phyloP scores from a whole-genome alignment of 2,329 filamentous ascomycete species.

The Talaromyces amestolkiae region DNA sequence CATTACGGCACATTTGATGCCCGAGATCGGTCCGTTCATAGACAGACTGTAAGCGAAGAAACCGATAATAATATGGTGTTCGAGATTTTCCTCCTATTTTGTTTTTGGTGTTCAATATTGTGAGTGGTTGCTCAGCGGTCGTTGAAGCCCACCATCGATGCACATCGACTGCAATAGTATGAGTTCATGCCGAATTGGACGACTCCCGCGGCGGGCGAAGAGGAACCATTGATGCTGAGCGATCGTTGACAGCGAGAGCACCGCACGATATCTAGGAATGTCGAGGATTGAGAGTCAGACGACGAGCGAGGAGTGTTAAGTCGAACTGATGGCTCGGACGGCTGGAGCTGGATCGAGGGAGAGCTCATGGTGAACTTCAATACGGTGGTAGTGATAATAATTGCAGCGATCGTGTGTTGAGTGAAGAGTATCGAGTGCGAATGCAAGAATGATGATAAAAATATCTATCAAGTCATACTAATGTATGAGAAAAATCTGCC shows the following conservation, averaged over 20 bases:
- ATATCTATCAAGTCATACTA: neutral
- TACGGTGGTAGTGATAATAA: neutral
- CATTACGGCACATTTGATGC: neutral
- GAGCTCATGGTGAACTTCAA: slow-evolving; percentile 34
- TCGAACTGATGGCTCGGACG: slow-evolving; percentile 27
- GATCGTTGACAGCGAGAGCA: slow-evolving; percentile 50
- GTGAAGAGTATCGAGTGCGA: neutral
- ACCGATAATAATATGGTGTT: neutral
- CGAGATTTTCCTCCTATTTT: neutral
- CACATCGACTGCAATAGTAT: slow-evolving; percentile 49
- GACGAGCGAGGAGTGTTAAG: slow-evolving; percentile 26
- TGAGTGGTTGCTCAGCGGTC: slow-evolving; percentile 30
- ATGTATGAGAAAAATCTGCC: neutral
- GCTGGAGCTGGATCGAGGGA: slow-evolving; percentile 35
- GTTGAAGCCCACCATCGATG: slow-evolving; percentile 45
- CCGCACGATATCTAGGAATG: slow-evolving; percentile 41
- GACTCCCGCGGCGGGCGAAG: slow-evolving; percentile 32
- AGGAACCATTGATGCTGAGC: slow-evolving; percentile 37
- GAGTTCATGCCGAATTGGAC: slow-evolving; percentile 51
- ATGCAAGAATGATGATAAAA: neutral
- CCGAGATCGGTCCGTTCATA: neutral
- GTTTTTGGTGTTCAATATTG: neutral
- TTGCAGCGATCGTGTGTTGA: neutral
- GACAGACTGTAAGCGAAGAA: neutral
- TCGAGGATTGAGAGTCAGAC: slow-evolving; percentile 26